A percentile compares a stretch with the other conserved stretches of the same genome.
Evolutionary conservation across 495 filamentous ascomycete genomes (phyloP).

Genomic region (Aspergillus sclerotiicarbonarius): DNA sequence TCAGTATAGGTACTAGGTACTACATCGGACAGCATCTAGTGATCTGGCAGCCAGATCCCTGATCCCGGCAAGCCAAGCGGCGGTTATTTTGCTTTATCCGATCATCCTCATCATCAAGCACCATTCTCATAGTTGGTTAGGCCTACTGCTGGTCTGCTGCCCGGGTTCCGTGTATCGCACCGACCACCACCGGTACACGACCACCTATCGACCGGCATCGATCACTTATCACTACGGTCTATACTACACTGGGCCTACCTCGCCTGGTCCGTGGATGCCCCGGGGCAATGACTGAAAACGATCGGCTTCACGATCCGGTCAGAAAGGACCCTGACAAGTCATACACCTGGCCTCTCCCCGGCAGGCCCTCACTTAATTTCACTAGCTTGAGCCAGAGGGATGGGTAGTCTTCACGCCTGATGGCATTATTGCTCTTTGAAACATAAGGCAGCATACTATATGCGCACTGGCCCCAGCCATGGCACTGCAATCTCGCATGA

Average conservation of each 20-base stretch:
- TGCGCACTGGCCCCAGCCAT: constrained; percentile 11
- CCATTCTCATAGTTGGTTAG: not conserved
- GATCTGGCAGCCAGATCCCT: not conserved
- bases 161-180: not conserved
- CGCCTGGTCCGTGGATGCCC: not conserved
- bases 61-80: not conserved
- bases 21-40: not conserved
- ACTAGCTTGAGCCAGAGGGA: constrained; percentile 1
- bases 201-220: not conserved
- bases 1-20: too few species aligned
- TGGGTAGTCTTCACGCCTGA: constrained; percentile 10
- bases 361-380: constrained; percentile 13
- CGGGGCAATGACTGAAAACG: not conserved
- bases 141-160: too few species aligned
- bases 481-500: constrained; percentile 16
- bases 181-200: not conserved
- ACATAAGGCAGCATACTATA: not conserved
- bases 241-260: not conserved
- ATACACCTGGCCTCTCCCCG: constrained; percentile 3
- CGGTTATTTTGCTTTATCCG: not conserved
- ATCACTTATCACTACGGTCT: not conserved
- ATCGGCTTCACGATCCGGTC: not conserved
- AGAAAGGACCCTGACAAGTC: not conserved
- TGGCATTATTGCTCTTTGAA: constrained; percentile 18
- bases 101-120: not conserved